Evolutionary conservation across 2,329 filamentous ascomycete genomes (phyloP), one percentile per base, ranked within the genome.

Genomic region (Aspergillus sp.): DNA sequence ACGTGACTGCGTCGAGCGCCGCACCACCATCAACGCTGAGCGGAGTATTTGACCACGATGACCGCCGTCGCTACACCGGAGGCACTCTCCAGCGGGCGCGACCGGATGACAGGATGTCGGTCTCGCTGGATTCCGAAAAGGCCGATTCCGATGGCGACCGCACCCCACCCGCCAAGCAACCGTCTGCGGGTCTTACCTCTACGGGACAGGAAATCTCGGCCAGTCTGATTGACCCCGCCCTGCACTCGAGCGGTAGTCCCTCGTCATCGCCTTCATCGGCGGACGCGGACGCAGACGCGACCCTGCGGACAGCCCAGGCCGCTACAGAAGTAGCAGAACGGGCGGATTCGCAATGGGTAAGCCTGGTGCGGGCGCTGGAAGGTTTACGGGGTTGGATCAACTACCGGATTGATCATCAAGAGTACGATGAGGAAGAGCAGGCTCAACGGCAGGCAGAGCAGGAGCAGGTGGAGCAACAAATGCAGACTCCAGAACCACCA

Each of bases 321-420:
- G 66, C 67, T 23, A 67, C 67, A 1, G 68, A 72, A 43, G 66
- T 68, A 37, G 65, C 66, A 1, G 67, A 69, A 49, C 65, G 64
- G 2, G 62, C 63, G 38, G 73, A 76, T 35, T 76, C 80, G 52
- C 74, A 78, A 53, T 84, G 81, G 81, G 76, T 84, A 7, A 78
- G 82, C 61, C 82, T 83, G 64, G 79, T 82, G 47, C 78, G 81
- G n/a, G 73, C 81, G 7, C 78, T 84, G 25, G 81, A 84, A 65
- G 73, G 74, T 44, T 71, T 84, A 32, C 74, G 81, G 39, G 74
- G 74, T 17, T 79, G 78, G 63, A 74, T 84, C 55, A 74, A 76
- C 47, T 73, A 78, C 43, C 71, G 77, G 45, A 68, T 84, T 19
- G 72, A 79, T 50, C 66, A 68, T 37, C 75, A 74, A 32, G 77